A percentile compares a stretch with the other conserved stretches of the same genome.
phyloP scores from a whole-genome alignment of 331 rosid genomes.

The Acacia concinna region DNA sequence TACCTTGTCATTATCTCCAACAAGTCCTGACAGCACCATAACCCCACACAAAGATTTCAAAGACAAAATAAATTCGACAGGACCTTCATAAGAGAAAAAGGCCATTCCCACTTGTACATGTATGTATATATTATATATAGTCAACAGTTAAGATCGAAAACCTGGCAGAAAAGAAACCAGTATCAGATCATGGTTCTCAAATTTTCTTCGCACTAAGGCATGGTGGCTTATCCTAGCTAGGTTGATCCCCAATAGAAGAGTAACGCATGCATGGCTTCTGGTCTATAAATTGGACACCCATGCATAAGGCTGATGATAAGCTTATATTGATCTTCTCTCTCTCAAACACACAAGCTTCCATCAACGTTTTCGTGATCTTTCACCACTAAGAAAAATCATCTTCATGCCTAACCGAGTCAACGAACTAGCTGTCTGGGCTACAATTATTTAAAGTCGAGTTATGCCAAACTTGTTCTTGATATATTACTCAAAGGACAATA shows the following conservation, averaged over 20 bases:
- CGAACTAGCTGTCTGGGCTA: background rate
- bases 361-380: background rate
- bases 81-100: constrained; percentile 2
- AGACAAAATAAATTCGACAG: background rate
- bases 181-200: background rate
- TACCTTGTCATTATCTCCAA: constrained; percentile 23
- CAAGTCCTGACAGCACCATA: constrained; percentile 14
- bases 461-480: constrained; percentile 1
- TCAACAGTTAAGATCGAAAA: background rate
- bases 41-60: background rate
- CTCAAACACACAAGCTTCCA: background rate
- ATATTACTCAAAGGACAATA: background rate
- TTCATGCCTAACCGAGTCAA: background rate
- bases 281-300: constrained; percentile 12
- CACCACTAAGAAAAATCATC: background rate
- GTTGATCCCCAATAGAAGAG: constrained; percentile 11
- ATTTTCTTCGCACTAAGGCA: background rate
- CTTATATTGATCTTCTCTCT: background rate
- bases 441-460: background rate
- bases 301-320: constrained; percentile 21
- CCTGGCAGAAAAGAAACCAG: background rate
- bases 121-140: background rate
- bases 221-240: constrained; percentile 11
- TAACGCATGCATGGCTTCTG: constrained; percentile 20
- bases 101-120: background rate